phyloP scores from a whole-genome alignment of 2,329 filamentous ascomycete genomes.

The Harringtonia aguacate region DNA sequence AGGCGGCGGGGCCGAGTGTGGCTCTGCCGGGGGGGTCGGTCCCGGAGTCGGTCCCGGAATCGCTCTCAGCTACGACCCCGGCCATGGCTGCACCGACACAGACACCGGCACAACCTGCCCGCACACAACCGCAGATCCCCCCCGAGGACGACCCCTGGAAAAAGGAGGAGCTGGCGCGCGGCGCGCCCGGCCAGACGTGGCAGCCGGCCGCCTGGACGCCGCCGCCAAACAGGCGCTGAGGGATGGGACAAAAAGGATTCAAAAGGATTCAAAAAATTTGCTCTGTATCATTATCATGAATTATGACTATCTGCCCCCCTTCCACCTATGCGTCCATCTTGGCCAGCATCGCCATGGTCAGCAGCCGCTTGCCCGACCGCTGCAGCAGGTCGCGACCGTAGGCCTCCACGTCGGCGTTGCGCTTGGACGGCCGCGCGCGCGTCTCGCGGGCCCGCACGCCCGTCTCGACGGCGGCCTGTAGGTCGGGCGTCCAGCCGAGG shows the following conservation, averaged over 20 bases:
- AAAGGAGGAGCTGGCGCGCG: constrained; percentile 23
- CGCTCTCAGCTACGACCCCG: no score
- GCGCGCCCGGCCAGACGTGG: constrained; percentile 54
- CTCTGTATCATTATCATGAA: no score
- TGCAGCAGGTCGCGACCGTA: constrained; percentile 32
- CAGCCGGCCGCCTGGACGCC: constrained; percentile 51
- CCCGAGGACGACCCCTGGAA: constrained; percentile 44
- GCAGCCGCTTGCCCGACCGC: constrained; percentile 32
- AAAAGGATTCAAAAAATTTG: no score
- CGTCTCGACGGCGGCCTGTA: constrained; percentile 29
- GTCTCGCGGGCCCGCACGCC: constrained; percentile 38
- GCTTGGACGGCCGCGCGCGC: constrained; percentile 32
- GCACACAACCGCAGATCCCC: background rate
- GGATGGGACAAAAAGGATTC: no score
- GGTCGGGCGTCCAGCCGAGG: constrained; percentile 21
- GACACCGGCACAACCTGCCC: background rate
- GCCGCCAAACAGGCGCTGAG: constrained; percentile 21
- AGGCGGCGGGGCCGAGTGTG: background rate
- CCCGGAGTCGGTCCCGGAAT: no score
- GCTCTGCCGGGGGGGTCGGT: no score
- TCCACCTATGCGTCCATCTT: constrained; percentile 11
- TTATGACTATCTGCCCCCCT: background rate
- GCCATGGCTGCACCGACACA: no score
- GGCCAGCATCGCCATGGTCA: constrained; percentile 26
- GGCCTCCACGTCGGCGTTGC: constrained; percentile 22